These are phyloP conservation scores for Yarrowia sp. DNA, from an alignment of 805 yeast genomes.

Conservation along the genomic window DNA sequence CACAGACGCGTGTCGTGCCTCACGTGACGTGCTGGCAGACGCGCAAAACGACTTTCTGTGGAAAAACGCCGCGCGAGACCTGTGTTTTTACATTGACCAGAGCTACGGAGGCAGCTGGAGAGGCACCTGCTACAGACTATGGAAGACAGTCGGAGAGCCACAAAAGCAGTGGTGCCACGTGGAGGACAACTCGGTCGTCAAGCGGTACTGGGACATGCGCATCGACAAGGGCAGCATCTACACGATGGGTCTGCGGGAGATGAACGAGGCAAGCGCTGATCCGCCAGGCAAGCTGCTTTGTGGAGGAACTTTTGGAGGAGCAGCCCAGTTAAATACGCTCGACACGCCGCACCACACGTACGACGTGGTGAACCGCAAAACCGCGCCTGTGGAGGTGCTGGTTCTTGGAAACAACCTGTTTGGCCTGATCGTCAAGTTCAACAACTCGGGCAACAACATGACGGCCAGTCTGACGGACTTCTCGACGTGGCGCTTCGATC, in stretches of 20 bases:
- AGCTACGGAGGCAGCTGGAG: constrained; percentile 11
- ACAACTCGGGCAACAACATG: constrained; percentile 21
- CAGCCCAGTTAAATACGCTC: not conserved
- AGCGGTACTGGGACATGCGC: constrained; percentile 14
- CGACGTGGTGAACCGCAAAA: constrained; percentile 17
- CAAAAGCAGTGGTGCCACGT: constrained; percentile 21
- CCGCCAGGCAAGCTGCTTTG: not conserved
- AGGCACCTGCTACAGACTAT: not conserved
- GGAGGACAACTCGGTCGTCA: constrained; percentile 18
- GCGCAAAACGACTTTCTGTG: constrained; percentile 2
- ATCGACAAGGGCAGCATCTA: constrained; percentile 17
- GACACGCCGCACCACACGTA: not conserved
- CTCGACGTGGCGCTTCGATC: constrained; percentile 12
- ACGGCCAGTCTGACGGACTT: constrained; percentile 12
- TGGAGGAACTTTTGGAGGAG: constrained; percentile 2
- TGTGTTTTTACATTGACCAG: constrained; percentile 11
- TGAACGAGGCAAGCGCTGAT: not conserved
- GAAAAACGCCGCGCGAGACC: not conserved
- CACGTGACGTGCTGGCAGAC: not conserved
- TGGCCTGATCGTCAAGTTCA: constrained; percentile 14
- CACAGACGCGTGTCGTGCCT: constrained; percentile 1
- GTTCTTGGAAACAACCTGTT: not conserved
- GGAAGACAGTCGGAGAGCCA: not conserved
- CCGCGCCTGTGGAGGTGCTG: constrained; percentile 5
- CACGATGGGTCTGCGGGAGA: constrained; percentile 12